Evolutionary conservation across 148 eudicot genomes (phyloP).

Genomic region (Linanthus parryae): DNA sequence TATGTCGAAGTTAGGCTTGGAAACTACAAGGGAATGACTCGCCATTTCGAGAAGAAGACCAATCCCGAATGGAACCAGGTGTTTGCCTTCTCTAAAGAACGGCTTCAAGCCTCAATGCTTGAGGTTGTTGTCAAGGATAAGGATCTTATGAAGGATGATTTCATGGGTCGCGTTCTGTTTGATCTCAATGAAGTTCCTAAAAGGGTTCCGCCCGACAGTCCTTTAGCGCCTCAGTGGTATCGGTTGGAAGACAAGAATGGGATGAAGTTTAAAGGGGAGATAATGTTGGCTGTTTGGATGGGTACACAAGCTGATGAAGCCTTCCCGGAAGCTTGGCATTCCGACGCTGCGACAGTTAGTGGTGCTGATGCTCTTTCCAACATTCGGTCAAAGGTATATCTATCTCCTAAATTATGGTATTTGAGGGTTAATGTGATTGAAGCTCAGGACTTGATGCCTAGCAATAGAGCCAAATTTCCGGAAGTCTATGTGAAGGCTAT

Average conservation of each 20-base stretch:
- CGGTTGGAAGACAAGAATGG: constrained; percentile 15
- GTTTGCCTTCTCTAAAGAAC: constrained; percentile 26
- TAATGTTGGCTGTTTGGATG: constrained; percentile 22
- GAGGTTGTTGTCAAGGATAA: constrained; percentile 18
- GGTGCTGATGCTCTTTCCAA: constrained; percentile 17
- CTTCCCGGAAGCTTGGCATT: constrained; percentile 20
- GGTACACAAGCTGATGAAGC: constrained; percentile 24
- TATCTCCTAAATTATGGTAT: constrained; percentile 18
- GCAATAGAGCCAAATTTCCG: constrained; percentile 10
- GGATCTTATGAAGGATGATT: constrained; percentile 17
- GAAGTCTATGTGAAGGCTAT: constrained; percentile 19
- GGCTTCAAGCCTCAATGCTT: constrained; percentile 17
- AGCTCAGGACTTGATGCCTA: constrained; percentile 18
- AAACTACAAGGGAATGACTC: constrained; percentile 28
- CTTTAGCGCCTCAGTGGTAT: constrained; percentile 20
- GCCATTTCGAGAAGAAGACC: constrained; percentile 26
- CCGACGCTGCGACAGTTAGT: constrained; percentile 19
- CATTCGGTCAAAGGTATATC: constrained; percentile 18
- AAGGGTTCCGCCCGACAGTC: constrained; percentile 19
- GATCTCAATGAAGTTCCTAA: constrained; percentile 16
- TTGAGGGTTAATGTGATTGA: constrained; percentile 18
- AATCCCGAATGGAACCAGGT: constrained; percentile 33
- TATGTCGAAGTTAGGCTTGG: constrained; percentile 32
- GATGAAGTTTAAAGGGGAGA: constrained; percentile 13
- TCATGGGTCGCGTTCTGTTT: constrained; percentile 16